These are phyloP conservation scores for Metarhizium robertsii DNA, from an alignment of 2,329 filamentous ascomycete species.

Conservation along the genomic window DNA sequence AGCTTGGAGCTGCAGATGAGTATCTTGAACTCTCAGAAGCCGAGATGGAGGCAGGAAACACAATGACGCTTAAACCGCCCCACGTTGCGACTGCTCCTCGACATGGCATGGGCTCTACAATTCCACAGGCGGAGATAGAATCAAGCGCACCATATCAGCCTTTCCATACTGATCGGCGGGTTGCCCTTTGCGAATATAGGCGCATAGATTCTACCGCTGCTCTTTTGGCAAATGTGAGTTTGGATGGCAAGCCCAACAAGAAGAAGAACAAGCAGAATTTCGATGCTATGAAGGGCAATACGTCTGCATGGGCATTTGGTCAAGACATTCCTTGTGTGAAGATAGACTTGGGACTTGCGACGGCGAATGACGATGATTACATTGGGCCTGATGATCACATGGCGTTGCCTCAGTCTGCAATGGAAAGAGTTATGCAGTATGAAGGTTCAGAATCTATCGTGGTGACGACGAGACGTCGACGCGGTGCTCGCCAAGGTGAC, in stretches of 20 bases:
- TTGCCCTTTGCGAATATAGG: slow-evolving; percentile 63
- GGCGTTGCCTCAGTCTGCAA: slow-evolving; percentile 52
- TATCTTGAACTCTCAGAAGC: slow-evolving; percentile 44
- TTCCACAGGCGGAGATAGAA: slow-evolving; percentile 77
- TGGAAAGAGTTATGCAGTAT: slow-evolving; percentile 52
- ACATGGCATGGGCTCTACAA: slow-evolving; percentile 50
- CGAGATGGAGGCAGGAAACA: slow-evolving; percentile 45
- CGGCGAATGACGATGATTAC: slow-evolving; percentile 42
- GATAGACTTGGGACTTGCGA: slow-evolving; percentile 41
- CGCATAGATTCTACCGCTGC: slow-evolving; percentile 25
- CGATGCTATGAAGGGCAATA: slow-evolving; percentile 4
- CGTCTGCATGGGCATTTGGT: slow-evolving; percentile 49
- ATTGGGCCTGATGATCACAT: slow-evolving; percentile 44
- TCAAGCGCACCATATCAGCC: slow-evolving; percentile 93
- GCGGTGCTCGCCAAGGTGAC: slow-evolving; percentile 37
- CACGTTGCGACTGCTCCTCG: slow-evolving; percentile 25
- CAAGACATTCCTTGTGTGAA: slow-evolving; percentile 40
- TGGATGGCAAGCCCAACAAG: slow-evolving; percentile 31
- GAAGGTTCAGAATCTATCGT: slow-evolving; percentile 68
- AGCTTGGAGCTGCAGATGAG: slow-evolving; percentile 41
- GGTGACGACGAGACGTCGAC: slow-evolving; percentile 67
- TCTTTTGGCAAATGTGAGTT: slow-evolving; percentile 29
- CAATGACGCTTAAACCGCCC: slow-evolving; percentile 38
- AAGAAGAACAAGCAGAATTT: slow-evolving; percentile 16
- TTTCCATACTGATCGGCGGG: slow-evolving; percentile 83